phyloP scores from a whole-genome alignment of 148 eudicot genomes.

The Beta vulgaris region DNA sequence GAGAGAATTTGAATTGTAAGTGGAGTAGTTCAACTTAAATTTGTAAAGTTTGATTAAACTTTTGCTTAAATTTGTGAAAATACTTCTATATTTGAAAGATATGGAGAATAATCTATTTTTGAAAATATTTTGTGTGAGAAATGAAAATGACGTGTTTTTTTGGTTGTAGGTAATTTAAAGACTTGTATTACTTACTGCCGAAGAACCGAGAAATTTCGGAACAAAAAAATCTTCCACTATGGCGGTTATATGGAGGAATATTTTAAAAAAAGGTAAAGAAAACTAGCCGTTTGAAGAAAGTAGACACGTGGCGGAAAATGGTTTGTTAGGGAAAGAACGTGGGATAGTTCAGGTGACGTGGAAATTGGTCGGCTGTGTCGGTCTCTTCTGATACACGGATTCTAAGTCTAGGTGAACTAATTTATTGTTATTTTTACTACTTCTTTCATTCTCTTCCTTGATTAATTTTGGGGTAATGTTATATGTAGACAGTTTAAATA shows the following conservation, averaged over 20 bases:
- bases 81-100: neutral
- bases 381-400: slow-evolving; percentile 29
- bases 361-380: slow-evolving; percentile 51
- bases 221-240: slow-evolving; percentile 10
- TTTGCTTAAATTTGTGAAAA: neutral
- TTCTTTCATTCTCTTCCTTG: no score
- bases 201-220: slow-evolving; percentile 30
- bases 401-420: slow-evolving; percentile 24
- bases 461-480: no score
- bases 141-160: neutral
- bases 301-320: slow-evolving; percentile 33
- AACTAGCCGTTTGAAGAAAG: slow-evolving; percentile 54
- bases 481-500: no score
- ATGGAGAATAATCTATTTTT: neutral
- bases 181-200: slow-evolving; percentile 1
- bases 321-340: slow-evolving; percentile 25
- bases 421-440: neutral
- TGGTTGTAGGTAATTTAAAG: slow-evolving; percentile 9
- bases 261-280: slow-evolving; percentile 12
- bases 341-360: slow-evolving; percentile 45
- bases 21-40: neutral
- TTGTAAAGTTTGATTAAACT: slow-evolving; percentile 16
- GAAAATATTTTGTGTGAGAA: neutral
- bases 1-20: slow-evolving; percentile 10
- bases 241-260: slow-evolving; percentile 6